phyloP scores from a whole-genome alignment of 371 early-diverging fungal genomes.

The Mucor piriformis region DNA sequence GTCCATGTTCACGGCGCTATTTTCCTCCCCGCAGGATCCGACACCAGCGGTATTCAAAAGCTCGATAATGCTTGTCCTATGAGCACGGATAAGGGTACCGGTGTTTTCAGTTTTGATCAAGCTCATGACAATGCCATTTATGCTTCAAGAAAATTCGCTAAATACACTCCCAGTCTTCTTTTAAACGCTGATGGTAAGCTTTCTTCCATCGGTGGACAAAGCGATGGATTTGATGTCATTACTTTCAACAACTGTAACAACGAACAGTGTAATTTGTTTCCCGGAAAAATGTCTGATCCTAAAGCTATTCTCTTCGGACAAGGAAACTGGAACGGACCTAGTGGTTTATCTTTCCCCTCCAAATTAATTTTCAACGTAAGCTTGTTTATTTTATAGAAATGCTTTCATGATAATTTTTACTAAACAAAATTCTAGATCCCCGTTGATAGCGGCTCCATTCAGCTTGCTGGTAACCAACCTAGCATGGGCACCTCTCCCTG shows the following conservation, averaged over 20 bases:
- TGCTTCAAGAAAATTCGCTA: neutral
- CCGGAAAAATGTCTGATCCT: neutral
- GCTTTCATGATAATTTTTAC: no score
- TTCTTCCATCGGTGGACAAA: slow-evolving; percentile 15
- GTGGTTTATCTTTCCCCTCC: no score
- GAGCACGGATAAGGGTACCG: neutral
- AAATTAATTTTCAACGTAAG: no score
- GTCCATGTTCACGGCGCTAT: slow-evolving; percentile 9
- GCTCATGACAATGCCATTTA: neutral
- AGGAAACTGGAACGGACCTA: neutral
- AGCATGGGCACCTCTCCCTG: neutral
- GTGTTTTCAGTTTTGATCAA: slow-evolving; percentile 3
- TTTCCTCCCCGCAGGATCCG: neutral
- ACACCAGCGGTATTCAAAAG: neutral
- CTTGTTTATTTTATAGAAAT: no score
- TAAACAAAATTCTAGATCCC: neutral
- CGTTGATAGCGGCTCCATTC: neutral
- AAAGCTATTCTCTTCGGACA: neutral
- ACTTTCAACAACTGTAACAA: neutral
- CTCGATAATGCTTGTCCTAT: neutral
- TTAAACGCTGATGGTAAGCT: slow-evolving; percentile 6
- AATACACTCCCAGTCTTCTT: neutral
- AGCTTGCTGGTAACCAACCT: neutral
- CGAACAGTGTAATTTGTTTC: neutral
- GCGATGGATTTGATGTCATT: slow-evolving; percentile 6